Evolutionary conservation across 257 asterid genomes (phyloP).

Genomic region (Pogostemon cablin): DNA sequence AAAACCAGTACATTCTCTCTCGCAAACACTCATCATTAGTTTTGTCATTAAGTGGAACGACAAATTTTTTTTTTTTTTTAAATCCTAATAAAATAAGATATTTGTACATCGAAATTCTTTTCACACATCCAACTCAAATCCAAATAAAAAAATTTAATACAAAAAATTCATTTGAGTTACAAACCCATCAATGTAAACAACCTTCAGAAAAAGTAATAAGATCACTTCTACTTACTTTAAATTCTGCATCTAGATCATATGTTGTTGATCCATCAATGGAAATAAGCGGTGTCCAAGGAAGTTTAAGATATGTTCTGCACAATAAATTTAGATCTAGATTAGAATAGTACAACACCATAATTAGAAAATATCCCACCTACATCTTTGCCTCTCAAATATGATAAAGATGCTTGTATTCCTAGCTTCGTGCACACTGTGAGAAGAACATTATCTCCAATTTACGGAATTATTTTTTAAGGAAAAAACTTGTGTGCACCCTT

Average conservation of each 20-base stretch:
- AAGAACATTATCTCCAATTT: background rate
- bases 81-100: too few species aligned
- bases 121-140: too few species aligned
- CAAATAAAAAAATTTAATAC: too few species aligned
- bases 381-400: background rate
- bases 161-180: too few species aligned
- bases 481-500: too few species aligned
- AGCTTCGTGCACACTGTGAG: background rate
- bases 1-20: too few species aligned
- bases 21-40: too few species aligned
- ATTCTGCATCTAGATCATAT: slow-evolving; percentile 55
- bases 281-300: slow-evolving; percentile 83
- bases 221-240: slow-evolving; percentile 47
- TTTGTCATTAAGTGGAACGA: too few species aligned
- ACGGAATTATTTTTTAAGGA: background rate
- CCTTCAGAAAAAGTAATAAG: background rate
- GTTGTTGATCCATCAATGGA: slow-evolving; percentile 64
- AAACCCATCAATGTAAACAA: background rate
- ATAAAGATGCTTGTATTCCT: background rate
- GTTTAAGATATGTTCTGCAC: slow-evolving; percentile 73
- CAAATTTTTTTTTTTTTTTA: too few species aligned
- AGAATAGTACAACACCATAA: background rate
- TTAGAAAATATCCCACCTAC: background rate
- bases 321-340: slow-evolving; percentile 15
- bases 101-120: too few species aligned